A percentile compares a stretch with the other conserved stretches of the same genome.
Conservation (phyloP, 1,284 basidiomycete species). For the Tilletia horrida region DNA sequence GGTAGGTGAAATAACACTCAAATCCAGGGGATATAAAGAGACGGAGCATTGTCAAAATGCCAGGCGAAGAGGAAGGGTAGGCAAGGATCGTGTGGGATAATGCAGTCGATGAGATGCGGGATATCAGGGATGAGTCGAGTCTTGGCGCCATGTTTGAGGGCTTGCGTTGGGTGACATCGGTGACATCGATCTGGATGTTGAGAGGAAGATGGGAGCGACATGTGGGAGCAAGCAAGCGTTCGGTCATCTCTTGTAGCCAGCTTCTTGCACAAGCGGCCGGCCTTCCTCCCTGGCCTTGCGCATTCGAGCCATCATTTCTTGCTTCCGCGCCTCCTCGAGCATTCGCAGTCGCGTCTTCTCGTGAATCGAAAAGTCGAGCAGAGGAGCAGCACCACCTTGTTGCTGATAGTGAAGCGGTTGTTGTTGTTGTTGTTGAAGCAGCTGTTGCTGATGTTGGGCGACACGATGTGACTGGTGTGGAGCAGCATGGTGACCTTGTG, state of each 20-base stretch:
- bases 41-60: no score
- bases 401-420: background rate
- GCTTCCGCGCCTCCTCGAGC: background rate
- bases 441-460: background rate
- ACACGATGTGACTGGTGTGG: background rate
- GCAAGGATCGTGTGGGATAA: no score
- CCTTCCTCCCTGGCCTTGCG: conserved; percentile 12
- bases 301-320: conserved; percentile 2
- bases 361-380: conserved; percentile 1
- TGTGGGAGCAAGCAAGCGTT: background rate
- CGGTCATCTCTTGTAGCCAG: background rate
- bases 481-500: background rate
- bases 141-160: background rate
- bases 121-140: background rate
- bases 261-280: conserved; percentile 7
- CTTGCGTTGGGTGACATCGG: no score
- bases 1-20: no score
- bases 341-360: conserved; percentile 5
- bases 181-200: background rate
- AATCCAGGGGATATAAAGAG: no score
- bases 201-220: background rate
- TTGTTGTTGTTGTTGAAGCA: background rate
- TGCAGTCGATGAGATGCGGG: background rate
- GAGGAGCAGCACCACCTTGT: background rate
- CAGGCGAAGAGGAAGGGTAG: no score